Base-by-base conservation (phyloP, 768 basidiomycete genomes). In the Agrocybe pediades region DNA sequence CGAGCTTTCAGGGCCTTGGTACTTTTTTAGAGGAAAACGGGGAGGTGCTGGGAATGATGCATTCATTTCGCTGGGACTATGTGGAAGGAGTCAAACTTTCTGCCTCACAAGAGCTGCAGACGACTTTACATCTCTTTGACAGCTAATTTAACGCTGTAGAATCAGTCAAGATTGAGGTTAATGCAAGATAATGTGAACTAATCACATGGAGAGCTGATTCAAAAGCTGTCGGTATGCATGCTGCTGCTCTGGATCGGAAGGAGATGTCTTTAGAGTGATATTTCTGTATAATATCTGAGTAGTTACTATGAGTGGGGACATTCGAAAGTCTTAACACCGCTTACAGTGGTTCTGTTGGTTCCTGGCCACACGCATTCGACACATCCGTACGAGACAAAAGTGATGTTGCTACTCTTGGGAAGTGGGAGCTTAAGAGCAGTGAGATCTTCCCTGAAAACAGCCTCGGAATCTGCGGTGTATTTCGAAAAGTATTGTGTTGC, bases 401-500 rank as follows among this genome's bases (percentile, higher is more conserved):
- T 50, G 20, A 71, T 66, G 39, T 74, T 74, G 2, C 57, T 63
- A 24, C 50, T 55, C 60, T 75, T 78, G 0, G 77, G 77, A 41
- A 68, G 68, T 0, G 77, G 73, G 8, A 77, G 53, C 49, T 71
- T 74, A n/a, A 80, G 61, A 1, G 47, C 48, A 6, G 51, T 21
- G 40, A 79, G 57, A 48, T 80, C 77, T 24, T 66, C 54, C 17
- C 62, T 61, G 41, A 78, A 53, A 6, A 68, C 56, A 1, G 41
- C 41, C 23, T 66, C 48, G 1, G 71, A 73, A 9, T 65, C 61
- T 1, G 47, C 19, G 9, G 63, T 64, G 27, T 57, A 64, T 29
- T 68, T 65, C 17, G 71, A 64, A 47, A 75, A 72, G 48, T 69
- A 63, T 50, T 66, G 70, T 1, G 68, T 71, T 1, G 72, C 72